phyloP scores from a whole-genome alignment of 2,329 filamentous ascomycete genomes.

The Dryadomyces quercus-mongolicae region DNA sequence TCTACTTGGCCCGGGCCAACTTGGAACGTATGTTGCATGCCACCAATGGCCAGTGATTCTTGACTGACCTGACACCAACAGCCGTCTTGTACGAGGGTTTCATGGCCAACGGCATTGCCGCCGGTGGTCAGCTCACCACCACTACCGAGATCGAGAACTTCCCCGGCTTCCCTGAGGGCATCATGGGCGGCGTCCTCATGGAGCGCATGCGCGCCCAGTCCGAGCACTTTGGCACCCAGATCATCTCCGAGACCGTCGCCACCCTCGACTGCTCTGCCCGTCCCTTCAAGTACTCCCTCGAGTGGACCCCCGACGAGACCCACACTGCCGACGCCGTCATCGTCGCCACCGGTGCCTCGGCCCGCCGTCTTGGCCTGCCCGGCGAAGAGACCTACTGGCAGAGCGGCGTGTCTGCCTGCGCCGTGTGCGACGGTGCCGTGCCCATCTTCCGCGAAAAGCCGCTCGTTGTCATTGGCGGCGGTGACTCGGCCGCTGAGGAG shows the following conservation, averaged over 20 bases:
- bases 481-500: constrained; percentile 95
- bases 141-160: constrained; percentile 99
- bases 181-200: constrained; percentile 85
- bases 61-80: constrained; percentile 15
- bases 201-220: constrained; percentile 91
- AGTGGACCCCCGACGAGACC: constrained; percentile 70
- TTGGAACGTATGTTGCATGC: constrained; percentile 50
- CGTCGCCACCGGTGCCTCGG: constrained; percentile 90
- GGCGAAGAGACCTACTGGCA: constrained; percentile 98
- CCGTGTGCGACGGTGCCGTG: constrained; percentile 92
- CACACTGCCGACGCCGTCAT: constrained; percentile 89
- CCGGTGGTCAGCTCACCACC: constrained; percentile 92
- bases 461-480: constrained; percentile 88
- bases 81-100: constrained; percentile 95
- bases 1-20: constrained; percentile 91
- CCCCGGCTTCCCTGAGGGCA: constrained; percentile 82
- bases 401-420: constrained; percentile 89
- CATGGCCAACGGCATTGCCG: constrained; percentile 91
- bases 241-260: constrained; percentile 84
- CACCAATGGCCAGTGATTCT: no score
- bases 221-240: constrained; percentile 80
- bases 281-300: constrained; percentile 89
- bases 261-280: constrained; percentile 73
- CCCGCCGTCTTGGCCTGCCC: constrained; percentile 65
- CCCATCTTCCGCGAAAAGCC: constrained; percentile 97